These are phyloP conservation scores for Phytophthora chlamydospora DNA, from an alignment of 352 stramenopile genomes.

Conservation along the genomic window DNA sequence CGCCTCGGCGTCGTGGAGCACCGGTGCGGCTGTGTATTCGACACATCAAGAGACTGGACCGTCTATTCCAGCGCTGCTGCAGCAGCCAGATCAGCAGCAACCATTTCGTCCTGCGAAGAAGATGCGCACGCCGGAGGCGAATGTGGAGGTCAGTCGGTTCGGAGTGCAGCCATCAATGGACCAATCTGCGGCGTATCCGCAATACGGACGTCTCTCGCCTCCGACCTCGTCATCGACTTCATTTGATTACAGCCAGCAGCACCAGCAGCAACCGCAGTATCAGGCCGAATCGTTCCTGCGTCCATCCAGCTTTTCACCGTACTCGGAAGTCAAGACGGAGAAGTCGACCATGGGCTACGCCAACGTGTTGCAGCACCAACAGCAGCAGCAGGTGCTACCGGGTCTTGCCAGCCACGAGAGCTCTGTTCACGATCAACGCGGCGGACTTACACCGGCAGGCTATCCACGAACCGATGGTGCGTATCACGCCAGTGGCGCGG, in stretches of 20 bases:
- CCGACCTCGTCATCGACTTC: constrained; percentile 17
- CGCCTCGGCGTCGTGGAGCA: constrained; percentile 30
- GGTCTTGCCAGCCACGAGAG: constrained; percentile 11
- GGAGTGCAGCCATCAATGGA: constrained; percentile 31
- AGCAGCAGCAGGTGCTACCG: constrained; percentile 28
- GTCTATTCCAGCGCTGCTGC: constrained; percentile 38
- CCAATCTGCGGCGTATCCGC: constrained; percentile 29
- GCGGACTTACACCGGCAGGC: constrained; percentile 17
- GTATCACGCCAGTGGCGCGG: constrained; percentile 21
- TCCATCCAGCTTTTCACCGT: constrained; percentile 31
- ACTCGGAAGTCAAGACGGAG: constrained; percentile 29
- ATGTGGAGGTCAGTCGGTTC: constrained; percentile 30
- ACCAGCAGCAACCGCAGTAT: constrained; percentile 31
- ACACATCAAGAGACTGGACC: constrained; percentile 34
- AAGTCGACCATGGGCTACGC: constrained; percentile 29
- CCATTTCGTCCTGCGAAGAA: constrained; percentile 46
- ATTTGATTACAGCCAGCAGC: constrained; percentile 41
- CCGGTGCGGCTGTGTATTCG: constrained; percentile 28
- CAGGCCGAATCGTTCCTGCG: constrained; percentile 28
- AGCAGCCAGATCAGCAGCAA: constrained; percentile 36
- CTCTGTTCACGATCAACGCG: constrained; percentile 22
- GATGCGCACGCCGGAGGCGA: constrained; percentile 54
- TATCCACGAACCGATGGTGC: constrained; percentile 26
- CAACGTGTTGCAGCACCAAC: constrained; percentile 30
- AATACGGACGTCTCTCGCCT: constrained; percentile 35